Base-by-base conservation (phyloP, 306 rosid species). In the Astragalus glycyphyllos region DNA sequence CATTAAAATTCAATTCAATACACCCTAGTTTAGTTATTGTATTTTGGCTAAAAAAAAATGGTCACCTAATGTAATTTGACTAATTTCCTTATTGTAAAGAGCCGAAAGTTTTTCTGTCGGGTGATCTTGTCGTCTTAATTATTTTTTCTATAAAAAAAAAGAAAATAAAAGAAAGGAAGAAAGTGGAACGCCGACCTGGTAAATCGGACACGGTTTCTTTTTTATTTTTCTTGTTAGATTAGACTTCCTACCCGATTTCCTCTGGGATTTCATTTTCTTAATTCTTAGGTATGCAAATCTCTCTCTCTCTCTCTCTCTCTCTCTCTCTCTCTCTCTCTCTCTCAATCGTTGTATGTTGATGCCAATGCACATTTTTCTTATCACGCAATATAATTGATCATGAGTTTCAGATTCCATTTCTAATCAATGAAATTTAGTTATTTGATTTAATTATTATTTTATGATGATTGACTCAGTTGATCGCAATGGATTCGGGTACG, bases 401-500 rank as follows among this genome's bases (percentile, higher is more conserved):
- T n/a, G 40, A 49, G 29, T 71, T 71, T 62, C 54, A 1, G 54
- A 78, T 29, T 78, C 50, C 6, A 9, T 32, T 53, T 16, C n/a
- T 23, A 37, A 8, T 61, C 44, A 40, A 63, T 62, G n/a, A 14
- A 11, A n/a, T 71, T 53, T 49, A 48, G 48, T 73, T 56, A 11
- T 14, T 53, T 65, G 4, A 32, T 67, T 60, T 31, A 11, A 51
- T 56, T 40, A 2, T 74, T 45, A 26, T 64, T 26, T 1, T 26
- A 63, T 51, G 35, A 63, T 51, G 61, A 75, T 57, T 40, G 57
- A 41, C n/a, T 45, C 68, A 77, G 81, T 68, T 59, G 31, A 67
- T 59, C 67, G 23, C 42, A 62, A 93, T 93, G 98, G 97, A 84
- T 65, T 59, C 89, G 20, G 50, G 82, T 74, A 82, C 88, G 60